These are phyloP conservation scores for Hevea brasiliensis DNA, from an alignment of 345 rosid species.

Conservation along the genomic window DNA sequence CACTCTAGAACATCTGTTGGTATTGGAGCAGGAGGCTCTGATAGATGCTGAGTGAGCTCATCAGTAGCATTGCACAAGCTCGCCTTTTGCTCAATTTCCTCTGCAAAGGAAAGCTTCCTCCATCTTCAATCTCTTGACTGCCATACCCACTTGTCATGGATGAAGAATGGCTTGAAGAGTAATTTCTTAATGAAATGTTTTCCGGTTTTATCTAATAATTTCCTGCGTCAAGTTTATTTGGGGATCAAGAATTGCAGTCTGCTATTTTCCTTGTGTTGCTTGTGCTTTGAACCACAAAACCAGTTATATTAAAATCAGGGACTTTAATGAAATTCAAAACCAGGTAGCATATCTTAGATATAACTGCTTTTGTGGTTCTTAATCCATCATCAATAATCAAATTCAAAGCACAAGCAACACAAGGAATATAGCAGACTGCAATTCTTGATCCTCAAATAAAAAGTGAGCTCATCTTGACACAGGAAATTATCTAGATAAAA, in stretches of 20 bases:
- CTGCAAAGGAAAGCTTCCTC: constrained; percentile 78
- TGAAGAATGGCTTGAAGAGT: constrained; percentile 62
- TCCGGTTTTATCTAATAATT: constrained; percentile 86
- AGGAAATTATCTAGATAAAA: constrained; percentile 78
- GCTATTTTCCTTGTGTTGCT: constrained; percentile 90
- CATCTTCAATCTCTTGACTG: constrained; percentile 74
- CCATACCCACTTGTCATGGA: constrained; percentile 54
- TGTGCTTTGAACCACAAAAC: constrained; percentile 71
- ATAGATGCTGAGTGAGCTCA: constrained; percentile 86
- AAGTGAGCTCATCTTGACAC: constrained; percentile 69
- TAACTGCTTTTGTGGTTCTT: constrained; percentile 64
- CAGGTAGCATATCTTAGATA: constrained; percentile 65
- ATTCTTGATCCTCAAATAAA: constrained; percentile 91
- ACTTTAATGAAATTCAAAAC: too few species aligned
- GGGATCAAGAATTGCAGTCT: constrained; percentile 87
- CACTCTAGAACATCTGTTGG: constrained; percentile 86
- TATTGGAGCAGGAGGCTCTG: constrained; percentile 83
- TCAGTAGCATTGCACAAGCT: constrained; percentile 64
- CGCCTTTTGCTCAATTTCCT: constrained; percentile 85
- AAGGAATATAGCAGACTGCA: constrained; percentile 84
- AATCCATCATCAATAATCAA: constrained; percentile 78
- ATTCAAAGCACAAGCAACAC: constrained; percentile 80
- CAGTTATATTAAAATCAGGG: too few species aligned
- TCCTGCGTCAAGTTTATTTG: constrained; percentile 71
- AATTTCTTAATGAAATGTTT: constrained; percentile 67